Evolutionary conservation across 139 green algal species (phyloP), one percentile per base, ranked within the genome.

Genomic region (Gonium pectorale): DNA sequence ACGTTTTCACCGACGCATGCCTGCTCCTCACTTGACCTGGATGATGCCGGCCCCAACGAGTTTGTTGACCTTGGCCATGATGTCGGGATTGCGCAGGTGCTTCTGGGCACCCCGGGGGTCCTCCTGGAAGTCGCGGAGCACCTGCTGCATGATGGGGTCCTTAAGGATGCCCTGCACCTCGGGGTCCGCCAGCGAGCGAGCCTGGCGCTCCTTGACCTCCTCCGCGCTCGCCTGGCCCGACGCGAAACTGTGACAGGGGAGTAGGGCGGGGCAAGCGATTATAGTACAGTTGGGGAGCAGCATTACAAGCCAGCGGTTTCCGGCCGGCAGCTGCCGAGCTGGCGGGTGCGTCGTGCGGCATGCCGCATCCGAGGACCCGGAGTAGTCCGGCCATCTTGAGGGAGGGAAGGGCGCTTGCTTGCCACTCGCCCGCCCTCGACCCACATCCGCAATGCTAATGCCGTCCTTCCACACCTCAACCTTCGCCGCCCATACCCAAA

Each of bases 61-160:
- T 94, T 99, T 99, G 83, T 98, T 93, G 31, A 99, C 88, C 93
- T 99, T 99, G 54, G 63, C 71, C 79, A 95, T 93, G 69, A 99
- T 96, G 44, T 96, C 92, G 0, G 97, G 95, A 72, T 97, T 93
- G 24, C 89, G 83, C 81, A 98, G 67, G 89, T 99, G 97, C 59
- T 96, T 80, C 82, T 95, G 92, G 24, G 97, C 94, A 8, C 93
- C 91, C 31, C 80, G 86, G 3, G 97, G 97, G 80, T 99, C 91
- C 66, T 97, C 91, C 88, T 99, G 93, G 88, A 99, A 95, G 84
- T 99, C 97, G 35, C 94, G 74, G 54, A 99, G 77, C 77, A 83
- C 77, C 19, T 88, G 62, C 26, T 94, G 90, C 96, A 99, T 98
- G 79, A 99, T 83, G 29, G 97, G 97, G 91, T 99, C 97, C 4